Conservation (phyloP, 176 grass and related monocot genomes). For the Pontederia crassipes region DNA sequence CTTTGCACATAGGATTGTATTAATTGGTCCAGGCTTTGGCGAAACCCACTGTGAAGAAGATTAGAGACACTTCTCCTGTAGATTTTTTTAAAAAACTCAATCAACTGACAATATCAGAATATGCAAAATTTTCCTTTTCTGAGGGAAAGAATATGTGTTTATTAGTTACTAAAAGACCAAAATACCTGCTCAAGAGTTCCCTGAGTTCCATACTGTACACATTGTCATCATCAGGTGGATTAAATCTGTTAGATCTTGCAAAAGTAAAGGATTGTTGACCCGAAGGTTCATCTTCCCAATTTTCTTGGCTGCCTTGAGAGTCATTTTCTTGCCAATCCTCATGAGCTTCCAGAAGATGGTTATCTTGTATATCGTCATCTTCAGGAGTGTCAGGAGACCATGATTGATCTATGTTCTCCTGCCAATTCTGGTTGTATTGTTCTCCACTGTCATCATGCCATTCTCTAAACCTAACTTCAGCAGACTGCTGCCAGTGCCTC, state of each 20-base stretch:
- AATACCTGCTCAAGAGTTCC: slow-evolving; percentile 79
- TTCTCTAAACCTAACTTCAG: neutral
- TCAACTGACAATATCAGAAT: slow-evolving; percentile 16
- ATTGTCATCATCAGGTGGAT: slow-evolving; percentile 46
- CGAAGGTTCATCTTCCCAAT: slow-evolving; percentile 34
- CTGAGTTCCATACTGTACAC: slow-evolving; percentile 71
- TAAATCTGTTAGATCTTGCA: slow-evolving; percentile 37
- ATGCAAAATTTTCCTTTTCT: neutral
- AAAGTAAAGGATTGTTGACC: slow-evolving; percentile 21
- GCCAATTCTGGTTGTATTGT: slow-evolving; percentile 4
- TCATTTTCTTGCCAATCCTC: slow-evolving; percentile 55
- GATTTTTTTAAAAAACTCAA: neutral
- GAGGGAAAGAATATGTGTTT: neutral
- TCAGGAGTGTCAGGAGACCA: slow-evolving; percentile 7
- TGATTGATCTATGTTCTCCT: slow-evolving; percentile 5
- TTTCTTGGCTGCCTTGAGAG: slow-evolving; percentile 31
- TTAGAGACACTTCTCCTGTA: slow-evolving; percentile 79
- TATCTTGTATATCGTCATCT: slow-evolving; percentile 20
- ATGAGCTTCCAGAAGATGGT: slow-evolving; percentile 15
- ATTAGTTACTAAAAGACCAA: slow-evolving; percentile 18
- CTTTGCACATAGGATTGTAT: slow-evolving; percentile 72
- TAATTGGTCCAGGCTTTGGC: slow-evolving; percentile 68
- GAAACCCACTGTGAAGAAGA: slow-evolving; percentile 79
- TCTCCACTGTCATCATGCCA: slow-evolving; percentile 1
- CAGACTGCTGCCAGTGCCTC: slow-evolving; percentile 4